Evolutionary conservation across 768 basidiomycete species (phyloP).

Genomic region (Lactarius vividus): DNA sequence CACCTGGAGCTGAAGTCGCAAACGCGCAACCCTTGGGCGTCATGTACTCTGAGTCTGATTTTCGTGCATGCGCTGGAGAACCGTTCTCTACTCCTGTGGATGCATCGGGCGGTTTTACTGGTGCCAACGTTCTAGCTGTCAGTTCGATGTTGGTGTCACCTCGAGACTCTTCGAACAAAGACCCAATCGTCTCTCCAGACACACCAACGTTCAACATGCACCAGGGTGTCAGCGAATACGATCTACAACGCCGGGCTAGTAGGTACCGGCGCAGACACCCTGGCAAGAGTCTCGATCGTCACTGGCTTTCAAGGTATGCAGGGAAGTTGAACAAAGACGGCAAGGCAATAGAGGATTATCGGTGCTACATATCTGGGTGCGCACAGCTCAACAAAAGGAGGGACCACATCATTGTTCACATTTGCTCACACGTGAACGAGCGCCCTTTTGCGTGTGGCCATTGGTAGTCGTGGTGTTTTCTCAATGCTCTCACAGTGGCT

Average conservation of each 20-base stretch:
- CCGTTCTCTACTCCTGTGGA: not conserved
- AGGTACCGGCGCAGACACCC: conserved; percentile 54
- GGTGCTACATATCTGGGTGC: conserved; percentile 68
- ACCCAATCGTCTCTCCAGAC: conserved; percentile 23
- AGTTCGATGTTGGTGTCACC: conserved; percentile 6
- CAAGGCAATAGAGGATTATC: conserved; percentile 55
- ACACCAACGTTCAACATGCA: conserved; percentile 62
- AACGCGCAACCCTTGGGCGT: not conserved
- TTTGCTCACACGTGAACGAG: conserved; percentile 70
- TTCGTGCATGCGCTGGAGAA: not conserved
- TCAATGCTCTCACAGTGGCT: not conserved
- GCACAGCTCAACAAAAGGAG: conserved; percentile 65
- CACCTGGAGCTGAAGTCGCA: not conserved
- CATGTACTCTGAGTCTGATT: not conserved
- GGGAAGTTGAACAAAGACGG: conserved; percentile 61
- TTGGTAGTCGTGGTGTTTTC: conserved; percentile 44
- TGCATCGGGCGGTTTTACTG: not conserved
- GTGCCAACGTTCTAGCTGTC: not conserved
- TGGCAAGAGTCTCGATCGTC: conserved; percentile 57
- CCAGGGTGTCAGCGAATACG: conserved; percentile 52
- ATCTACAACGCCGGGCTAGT: conserved; percentile 54
- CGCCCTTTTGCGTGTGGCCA: conserved; percentile 60
- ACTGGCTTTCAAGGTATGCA: conserved; percentile 65
- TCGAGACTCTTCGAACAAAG: not conserved
- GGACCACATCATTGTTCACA: conserved; percentile 73